A percentile compares a stretch with the other conserved stretches of the same genome.
Evolutionary conservation across 1,284 basidiomycete species (phyloP).

Genomic region (Blastosporella zonata): DNA sequence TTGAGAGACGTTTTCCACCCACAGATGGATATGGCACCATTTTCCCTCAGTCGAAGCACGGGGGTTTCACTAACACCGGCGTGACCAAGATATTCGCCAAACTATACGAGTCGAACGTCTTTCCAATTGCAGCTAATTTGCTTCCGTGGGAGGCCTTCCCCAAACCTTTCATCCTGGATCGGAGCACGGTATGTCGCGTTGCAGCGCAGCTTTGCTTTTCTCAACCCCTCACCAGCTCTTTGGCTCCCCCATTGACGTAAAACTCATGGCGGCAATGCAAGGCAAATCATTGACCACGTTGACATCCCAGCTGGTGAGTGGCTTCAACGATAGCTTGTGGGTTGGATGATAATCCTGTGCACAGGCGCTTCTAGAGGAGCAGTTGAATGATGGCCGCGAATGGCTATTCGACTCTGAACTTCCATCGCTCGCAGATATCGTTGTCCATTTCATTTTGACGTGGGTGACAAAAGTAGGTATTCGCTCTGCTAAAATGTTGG

Average conservation of each 20-base stretch:
- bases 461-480: constrained; percentile 39
- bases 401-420: constrained; percentile 55
- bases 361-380: constrained; percentile 48
- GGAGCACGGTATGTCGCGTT: constrained; percentile 35
- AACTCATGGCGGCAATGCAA: constrained; percentile 31
- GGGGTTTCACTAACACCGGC: constrained; percentile 40
- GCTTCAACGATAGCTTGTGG: neutral
- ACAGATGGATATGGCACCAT: constrained; percentile 44
- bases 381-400: constrained; percentile 52
- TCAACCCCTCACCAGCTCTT: neutral
- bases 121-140: constrained; percentile 35
- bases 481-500: constrained; percentile 32
- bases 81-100: constrained; percentile 44
- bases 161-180: constrained; percentile 46
- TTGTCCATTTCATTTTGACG: constrained; percentile 43
- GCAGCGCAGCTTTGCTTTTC: neutral
- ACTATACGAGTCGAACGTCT: constrained; percentile 44
- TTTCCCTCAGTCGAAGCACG: constrained; percentile 42
- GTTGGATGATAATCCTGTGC: constrained; percentile 7
- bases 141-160: constrained; percentile 49
- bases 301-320: constrained; percentile 39
- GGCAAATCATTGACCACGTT: constrained; percentile 33
- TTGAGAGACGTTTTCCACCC: constrained; percentile 49
- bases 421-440: constrained; percentile 50
- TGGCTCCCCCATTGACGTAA: constrained; percentile 35